Base-by-base conservation (phyloP, 768 basidiomycete genomes). In the Kockovaella imperatae region DNA sequence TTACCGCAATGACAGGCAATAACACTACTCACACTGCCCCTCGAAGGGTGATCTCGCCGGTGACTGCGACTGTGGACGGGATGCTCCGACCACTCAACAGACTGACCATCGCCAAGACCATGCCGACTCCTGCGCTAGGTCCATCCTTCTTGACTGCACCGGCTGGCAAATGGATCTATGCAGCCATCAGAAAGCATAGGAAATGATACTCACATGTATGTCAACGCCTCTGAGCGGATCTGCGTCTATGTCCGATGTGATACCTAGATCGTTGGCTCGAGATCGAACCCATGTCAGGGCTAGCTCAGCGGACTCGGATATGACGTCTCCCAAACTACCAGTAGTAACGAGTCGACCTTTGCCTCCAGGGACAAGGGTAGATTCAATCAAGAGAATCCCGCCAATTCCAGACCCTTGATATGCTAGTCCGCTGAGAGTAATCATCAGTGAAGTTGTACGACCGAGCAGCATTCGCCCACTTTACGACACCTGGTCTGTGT, bases 101-200 rank as follows among this genome's bases (percentile, higher is more conserved):
- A 4, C 88, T 89, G 14, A 91, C 83, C 45, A 95, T 79, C 3
- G 90, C 89, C 59, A 88, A 85, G 2, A 81, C 80, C 80, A 91
- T 88, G 0, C 86, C 86, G 20, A 91, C 77, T 2, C 89, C 89
- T 0, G 88, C 89, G 62, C 84, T 87, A 0, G 89, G 88, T 0
- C 90, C 89, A 60, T 93, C 89, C 74, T 93, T 95, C 77, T 83
- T 87, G 70, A 89, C 84, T 2, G 87, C 85, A 0, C 90, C 91
- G 1, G 85, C 78, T 0, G 90, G 91, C 7, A 93, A 74, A 64
- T 95, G 90, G 14, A 90, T 73, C 60, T 58, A 28, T n/a, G 34
- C 6, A 34, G 5, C 3, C 5, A 13, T 20, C 31, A 45, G 17
- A 28, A 14, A 21, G 25, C 32, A 18, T 21, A 23, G 29, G 5